Evolutionary conservation across 2,329 filamentous ascomycete species (phyloP), one percentile per base, ranked within the genome.

Genomic region (Aspergillus pseudoterreus): DNA sequence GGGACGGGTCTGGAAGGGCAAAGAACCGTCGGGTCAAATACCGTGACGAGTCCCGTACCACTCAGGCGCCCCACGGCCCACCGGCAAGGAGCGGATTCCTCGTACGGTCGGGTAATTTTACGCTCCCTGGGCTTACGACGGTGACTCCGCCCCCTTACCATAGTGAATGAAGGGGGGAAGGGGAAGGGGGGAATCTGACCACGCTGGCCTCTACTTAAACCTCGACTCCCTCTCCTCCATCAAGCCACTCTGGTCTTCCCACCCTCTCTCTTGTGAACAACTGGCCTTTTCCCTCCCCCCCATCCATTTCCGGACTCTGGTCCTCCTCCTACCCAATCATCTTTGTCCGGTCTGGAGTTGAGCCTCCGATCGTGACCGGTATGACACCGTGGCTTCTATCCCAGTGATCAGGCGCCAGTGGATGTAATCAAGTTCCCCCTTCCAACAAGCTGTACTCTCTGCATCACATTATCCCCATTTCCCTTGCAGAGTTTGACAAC

Each of bases 201-300:
- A 71, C 66, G 63, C 63, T 73, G 70, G 69, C 70, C 70, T 72
- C 66, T 42, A 19, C 15, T 72, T 71, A 64, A 71, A 69, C 47
- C 41, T 46, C 51, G 50, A 43, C 51, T 57, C 55, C 57, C 63
- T 41, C 52, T 49, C 44, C 44, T 44, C 17, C 42, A 46, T n/a
- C 30, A 47, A 46, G 35, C 45, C 50, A 43, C 45, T 48, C 39
- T 51, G 33, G 43, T 45, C 49, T 53, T 35, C 41, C 32, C 51
- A 53, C 51, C 36, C 35, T 53, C 49, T 47, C 43, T 36, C 49
- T 49, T 55, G 43, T 50, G 52, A 47, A 63, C 71, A 72, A 50
- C 55, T 72, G 68, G 68, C 70, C 69, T 72, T 24, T 52, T 50
- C 43, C 19, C 3, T 45, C 39, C 35, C 41, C 32, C 36, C 12